Evolutionary conservation across 768 basidiomycete genomes (phyloP).

Genomic region (Suillus americanus): DNA sequence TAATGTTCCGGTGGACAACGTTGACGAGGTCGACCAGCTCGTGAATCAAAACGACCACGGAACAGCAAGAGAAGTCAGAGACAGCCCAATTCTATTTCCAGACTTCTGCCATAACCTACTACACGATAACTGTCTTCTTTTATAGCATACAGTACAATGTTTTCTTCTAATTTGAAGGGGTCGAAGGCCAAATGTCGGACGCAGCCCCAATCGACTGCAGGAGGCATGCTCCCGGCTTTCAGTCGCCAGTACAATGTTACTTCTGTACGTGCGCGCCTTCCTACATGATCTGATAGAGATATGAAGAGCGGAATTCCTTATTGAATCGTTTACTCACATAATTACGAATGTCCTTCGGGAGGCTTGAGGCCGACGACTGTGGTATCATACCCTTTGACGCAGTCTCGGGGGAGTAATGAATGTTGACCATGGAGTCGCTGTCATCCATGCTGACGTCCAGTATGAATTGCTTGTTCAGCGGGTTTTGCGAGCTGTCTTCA

Average conservation of each 20-base stretch:
- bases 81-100: no score
- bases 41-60: no score
- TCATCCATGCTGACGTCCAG: conserved; percentile 28
- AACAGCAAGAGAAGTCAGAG: no score
- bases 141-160: no score
- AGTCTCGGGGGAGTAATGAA: conserved; percentile 17
- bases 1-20: no score
- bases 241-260: neutral
- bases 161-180: no score
- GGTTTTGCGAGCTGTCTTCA: conserved; percentile 15
- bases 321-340: conserved; percentile 30
- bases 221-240: neutral
- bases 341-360: conserved; percentile 29
- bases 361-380: conserved; percentile 24
- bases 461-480: conserved; percentile 21
- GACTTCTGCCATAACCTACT: no score
- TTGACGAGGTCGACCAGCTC: no score
- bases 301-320: conserved; percentile 9
- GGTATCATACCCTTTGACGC: neutral
- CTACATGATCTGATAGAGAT: conserved; percentile 23
- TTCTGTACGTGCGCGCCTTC: neutral
- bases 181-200: neutral
- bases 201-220: no score
- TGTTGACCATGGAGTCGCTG: conserved; percentile 18
- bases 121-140: no score